Base-by-base conservation (phyloP, 169 alveolate genomes). In the Toxoplasma gondii region DNA sequence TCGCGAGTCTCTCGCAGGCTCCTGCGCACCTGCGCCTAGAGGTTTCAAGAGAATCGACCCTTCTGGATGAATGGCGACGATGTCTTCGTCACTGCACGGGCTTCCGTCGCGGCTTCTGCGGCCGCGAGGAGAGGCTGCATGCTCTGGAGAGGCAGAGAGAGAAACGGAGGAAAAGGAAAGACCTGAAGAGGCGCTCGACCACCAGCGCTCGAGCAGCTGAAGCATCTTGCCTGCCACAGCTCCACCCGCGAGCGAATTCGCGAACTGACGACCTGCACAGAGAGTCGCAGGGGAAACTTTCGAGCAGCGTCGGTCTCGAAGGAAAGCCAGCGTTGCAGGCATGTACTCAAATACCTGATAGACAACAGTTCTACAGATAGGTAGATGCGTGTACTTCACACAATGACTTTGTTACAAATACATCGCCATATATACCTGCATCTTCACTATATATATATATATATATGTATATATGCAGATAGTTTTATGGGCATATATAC, bases 141-240 rank as follows among this genome's bases (percentile, higher is more conserved):
- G n/a, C 22, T 64, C 34, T 7, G 74, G 22, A 4, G 74, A 64
- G 31, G 74, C 9, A 64, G 74, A 64, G 31, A 64, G 29, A 27
- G 74, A 64, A 64, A 64, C 74, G 5, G 74, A 64, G 34, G 74
- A 16, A 31, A 27, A 64, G 9, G 34, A 16, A 1, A 7, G 34
- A 64, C 34, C 34, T 7, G 34, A 31, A 7, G 29, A 7, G 22
- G 74, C 9, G 29, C 24, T 27, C 5, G 74, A 22, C 90, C 90
- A 82, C 16, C 5, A 38, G 5, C 54, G 0, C 67, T 82, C 90
- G 34, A 82, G 64, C 44, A 82, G 67, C 90, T 82, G 90, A 27
- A 82, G 90, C 90, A 82, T 82, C 67, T 82, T 82, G 22, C 67
- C 90, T 31, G 90, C 90, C 44, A 82, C 90, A 2, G 53, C 64